Evolutionary conservation across 225 moss, liverwort and hornwort genomes (phyloP), one percentile per base, ranked within the genome.

Genomic region (Bryum argenteum): DNA sequence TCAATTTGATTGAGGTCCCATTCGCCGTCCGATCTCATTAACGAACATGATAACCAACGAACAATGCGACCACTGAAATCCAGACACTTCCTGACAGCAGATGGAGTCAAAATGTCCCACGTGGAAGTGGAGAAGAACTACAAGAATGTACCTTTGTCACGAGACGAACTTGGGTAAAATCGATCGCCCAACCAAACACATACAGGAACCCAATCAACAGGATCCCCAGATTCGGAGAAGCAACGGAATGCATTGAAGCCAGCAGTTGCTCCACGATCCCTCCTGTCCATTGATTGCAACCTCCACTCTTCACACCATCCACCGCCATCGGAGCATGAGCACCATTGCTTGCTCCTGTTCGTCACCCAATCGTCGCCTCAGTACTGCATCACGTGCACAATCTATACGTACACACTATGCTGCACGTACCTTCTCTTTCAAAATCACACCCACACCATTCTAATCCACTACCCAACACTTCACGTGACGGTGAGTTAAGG

Each of bases 241-340:
- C 44, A 51, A 98, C 94, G 40, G 92, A 77, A 23, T 94, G 88
- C 98, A 98, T 98, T 7, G 92, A 92, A 9, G 69, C 82, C 69
- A 92, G 82, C 78, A 98, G 78, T 76, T 91, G 94, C 78, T 98
- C 98, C 14, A 91, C 89, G 73, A 94, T 90, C 21, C 88, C 91
- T 67, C 90, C 92, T 14, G 92, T 88, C 83, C 89, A 89, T 56
- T 81, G 71, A 52, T 86, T 70, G 65, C 84, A 67, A 54, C 73
- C 81, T 61, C 82, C 88, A 24, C 73, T 82, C 63, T 75, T 76
- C 48, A 68, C 72, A 16, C 65, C 80, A 18, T 73, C 78, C 61
- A n/a, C 50, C 22, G 70, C 20, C 45, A 59, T 3, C 33, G 82
- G 48, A 10, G 24, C 78, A 56, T 33, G 69, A 19, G 77, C 87